Conservation (phyloP, 306 rosid species). For the Begonia loranthoides region DNA sequence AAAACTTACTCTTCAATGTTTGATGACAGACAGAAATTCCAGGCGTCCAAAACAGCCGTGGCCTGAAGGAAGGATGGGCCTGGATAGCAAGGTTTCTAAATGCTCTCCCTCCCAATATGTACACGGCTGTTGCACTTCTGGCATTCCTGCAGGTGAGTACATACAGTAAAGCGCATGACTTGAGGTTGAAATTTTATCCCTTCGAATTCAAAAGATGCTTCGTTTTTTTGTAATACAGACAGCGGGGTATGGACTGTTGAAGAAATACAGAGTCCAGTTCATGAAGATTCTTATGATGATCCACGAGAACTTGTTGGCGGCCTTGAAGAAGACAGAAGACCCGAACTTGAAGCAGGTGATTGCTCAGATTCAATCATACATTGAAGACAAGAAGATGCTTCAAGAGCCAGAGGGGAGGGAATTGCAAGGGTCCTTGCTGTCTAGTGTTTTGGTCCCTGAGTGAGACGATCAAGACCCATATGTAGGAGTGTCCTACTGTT, state of each 20-base stretch:
- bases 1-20: too few species aligned
- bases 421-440: constrained; percentile 38
- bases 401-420: constrained; percentile 41
- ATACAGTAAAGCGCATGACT: not conserved
- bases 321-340: constrained; percentile 27
- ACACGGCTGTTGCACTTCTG: constrained; percentile 58
- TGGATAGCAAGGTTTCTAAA: constrained; percentile 92
- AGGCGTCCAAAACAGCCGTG: constrained; percentile 42
- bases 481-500: too few species aligned
- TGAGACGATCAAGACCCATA: constrained; percentile 7
- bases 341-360: constrained; percentile 15
- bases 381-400: constrained; percentile 43
- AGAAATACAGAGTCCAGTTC: constrained; percentile 66
- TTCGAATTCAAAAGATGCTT: not conserved
- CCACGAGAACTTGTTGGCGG: constrained; percentile 31
- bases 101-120: constrained; percentile 51
- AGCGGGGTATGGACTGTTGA: constrained; percentile 59
- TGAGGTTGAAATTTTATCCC: not conserved
- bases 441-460: constrained; percentile 13
- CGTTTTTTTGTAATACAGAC: constrained; percentile 25
- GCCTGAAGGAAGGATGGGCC: constrained; percentile 81
- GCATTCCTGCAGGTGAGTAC: constrained; percentile 65
- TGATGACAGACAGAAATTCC: constrained; percentile 48
- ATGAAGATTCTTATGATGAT: constrained; percentile 29
- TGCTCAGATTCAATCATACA: constrained; percentile 38